Base-by-base conservation (phyloP, 2,329 filamentous ascomycete species). In the Rachicladosporium sp. region DNA sequence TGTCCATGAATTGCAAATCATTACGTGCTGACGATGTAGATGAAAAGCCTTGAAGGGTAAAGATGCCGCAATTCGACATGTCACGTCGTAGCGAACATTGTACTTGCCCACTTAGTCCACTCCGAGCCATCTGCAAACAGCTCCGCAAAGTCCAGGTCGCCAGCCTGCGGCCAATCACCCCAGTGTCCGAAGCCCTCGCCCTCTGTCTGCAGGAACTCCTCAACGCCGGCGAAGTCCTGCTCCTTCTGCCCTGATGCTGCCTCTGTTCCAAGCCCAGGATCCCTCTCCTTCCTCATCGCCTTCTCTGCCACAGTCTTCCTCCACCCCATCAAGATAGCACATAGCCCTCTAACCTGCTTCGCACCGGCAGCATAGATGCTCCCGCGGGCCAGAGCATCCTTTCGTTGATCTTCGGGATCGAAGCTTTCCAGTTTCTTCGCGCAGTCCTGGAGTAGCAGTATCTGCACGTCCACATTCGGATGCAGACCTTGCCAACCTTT, bases 401-500 rank as follows among this genome's bases (percentile, higher is more conserved):
- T 6, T 4, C 15, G 19, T 10, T 33, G 29, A 10, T 32, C 39
- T 12, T 27, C 11, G 9, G 27, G 12, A 10, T 40, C 36, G 21
- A 41, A 36, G 3, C n/a, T 27, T 29, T 45, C 43, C 9, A 48
- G 30, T 10, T 35, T 29, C 33, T 35, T 34, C 9, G 46, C 46
- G 31, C 45, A 44, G 23, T 40, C 43, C 15, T 37, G 35, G 8
- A 48, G 31, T 7, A 48, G 37, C 4, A 46, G 27, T 15, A 48
- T 11, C 11, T 46, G 42, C 21, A 40, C 40, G 13, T 47, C 44
- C 6, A 43, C 34, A 2, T 41, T 36, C 5, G 40, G 39, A 36
- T 45, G 37, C 40, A 48, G 41, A 3, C 42, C 42, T 6, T 41
- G 44, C 45, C 45, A 49, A 12, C 46, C 46, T 40, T 46, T 47